Conservation (phyloP, 179 eudicot genomes). For the Actinidia polygama region DNA sequence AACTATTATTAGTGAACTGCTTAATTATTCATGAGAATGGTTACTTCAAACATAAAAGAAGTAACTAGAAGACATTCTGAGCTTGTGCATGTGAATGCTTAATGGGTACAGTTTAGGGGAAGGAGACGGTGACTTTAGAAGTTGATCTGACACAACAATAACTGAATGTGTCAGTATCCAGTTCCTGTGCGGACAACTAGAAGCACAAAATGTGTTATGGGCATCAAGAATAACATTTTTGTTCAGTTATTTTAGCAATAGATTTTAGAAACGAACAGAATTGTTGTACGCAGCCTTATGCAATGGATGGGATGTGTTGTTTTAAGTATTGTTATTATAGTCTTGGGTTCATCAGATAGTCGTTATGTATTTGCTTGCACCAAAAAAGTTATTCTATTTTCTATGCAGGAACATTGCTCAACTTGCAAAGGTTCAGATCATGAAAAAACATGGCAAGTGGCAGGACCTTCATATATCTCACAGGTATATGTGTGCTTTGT, state of each 20-base stretch:
- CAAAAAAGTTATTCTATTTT: constrained; percentile 5
- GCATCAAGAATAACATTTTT: neutral
- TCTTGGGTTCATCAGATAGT: neutral
- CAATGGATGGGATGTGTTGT: neutral
- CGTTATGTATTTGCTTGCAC: neutral
- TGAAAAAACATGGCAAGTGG: constrained; percentile 76
- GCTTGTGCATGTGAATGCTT: neutral
- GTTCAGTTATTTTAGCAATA: neutral
- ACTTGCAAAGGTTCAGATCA: constrained; percentile 73
- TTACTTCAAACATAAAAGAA: neutral
- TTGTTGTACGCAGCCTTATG: neutral
- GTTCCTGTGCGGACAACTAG: neutral
- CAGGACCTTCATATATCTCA: constrained; percentile 68
- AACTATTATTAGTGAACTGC: neutral
- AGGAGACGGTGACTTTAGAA: neutral
- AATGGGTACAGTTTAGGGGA: neutral
- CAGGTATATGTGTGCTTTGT: constrained; percentile 44
- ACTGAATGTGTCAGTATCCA: neutral
- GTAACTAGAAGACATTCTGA: neutral
- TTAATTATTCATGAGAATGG: neutral
- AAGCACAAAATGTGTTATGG: neutral
- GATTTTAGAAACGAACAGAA: too few species aligned
- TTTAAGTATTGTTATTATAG: neutral
- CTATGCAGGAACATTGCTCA: constrained; percentile 77
- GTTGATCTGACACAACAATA: neutral